A percentile compares a stretch with the other conserved stretches of the same genome.
These are phyloP conservation scores for Vinca minor DNA, from an alignment of 257 asterid species.

Conservation along the genomic window DNA sequence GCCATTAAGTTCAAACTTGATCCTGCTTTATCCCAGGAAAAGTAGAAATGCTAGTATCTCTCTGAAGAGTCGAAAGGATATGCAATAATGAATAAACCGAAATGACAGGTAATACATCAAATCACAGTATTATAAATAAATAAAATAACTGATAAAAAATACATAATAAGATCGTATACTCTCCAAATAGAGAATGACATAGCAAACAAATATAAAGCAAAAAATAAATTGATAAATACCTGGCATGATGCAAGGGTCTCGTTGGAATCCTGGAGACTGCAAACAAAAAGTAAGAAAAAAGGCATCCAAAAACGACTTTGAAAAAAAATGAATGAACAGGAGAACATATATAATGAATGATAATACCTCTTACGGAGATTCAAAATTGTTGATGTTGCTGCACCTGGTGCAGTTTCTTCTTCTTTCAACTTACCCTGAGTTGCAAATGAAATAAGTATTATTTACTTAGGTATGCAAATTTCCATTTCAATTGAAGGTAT, in stretches of 20 bases:
- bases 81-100: neutral
- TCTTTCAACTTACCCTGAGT: constrained; percentile 50
- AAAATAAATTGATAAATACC: constrained; percentile 28
- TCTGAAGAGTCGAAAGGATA: too few species aligned
- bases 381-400: constrained; percentile 81
- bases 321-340: neutral
- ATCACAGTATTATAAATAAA: neutral
- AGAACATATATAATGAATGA: too few species aligned
- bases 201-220: neutral
- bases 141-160: neutral
- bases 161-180: neutral
- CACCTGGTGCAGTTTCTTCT: constrained; percentile 90
- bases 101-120: neutral
- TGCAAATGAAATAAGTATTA: constrained; percentile 10
- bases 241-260: constrained; percentile 70
- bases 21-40: neutral
- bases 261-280: constrained; percentile 77
- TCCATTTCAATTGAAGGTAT: neutral
- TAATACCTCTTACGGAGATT: constrained; percentile 83
- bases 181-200: neutral
- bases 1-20: neutral
- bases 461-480: neutral
- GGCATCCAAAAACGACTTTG: neutral
- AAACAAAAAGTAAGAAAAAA: constrained; percentile 20
- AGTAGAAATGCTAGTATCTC: too few species aligned